A percentile compares a stretch with the other conserved stretches of the same genome.
These are phyloP conservation scores for Simplicillium sp. DNA, from an alignment of 2,329 filamentous ascomycete genomes.

Conservation along the genomic window DNA sequence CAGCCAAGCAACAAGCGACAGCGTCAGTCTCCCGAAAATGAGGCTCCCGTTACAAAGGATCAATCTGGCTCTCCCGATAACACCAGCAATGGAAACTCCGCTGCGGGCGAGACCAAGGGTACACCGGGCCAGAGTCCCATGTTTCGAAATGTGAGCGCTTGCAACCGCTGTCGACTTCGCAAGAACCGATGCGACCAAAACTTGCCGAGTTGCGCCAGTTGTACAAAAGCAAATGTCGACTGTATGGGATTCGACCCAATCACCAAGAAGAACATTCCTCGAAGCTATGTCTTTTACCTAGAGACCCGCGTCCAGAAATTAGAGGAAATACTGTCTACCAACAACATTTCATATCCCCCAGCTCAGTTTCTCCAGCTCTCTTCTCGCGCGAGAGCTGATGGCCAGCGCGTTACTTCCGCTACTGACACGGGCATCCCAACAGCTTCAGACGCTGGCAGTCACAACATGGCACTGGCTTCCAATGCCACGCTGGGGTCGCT, in stretches of 20 bases:
- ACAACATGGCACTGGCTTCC: conserved; percentile 19
- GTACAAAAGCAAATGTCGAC: conserved; percentile 82
- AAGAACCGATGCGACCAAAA: conserved; percentile 96
- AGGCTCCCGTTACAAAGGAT: conserved; percentile 24
- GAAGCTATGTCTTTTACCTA: conserved; percentile 92
- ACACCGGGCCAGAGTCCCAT: conserved; percentile 52
- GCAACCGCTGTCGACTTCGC: conserved; percentile 81
- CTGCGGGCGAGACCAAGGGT: conserved; percentile 16
- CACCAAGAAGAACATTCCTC: conserved; percentile 88
- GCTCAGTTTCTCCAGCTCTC: conserved; percentile 60
- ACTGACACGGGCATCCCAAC: background rate
- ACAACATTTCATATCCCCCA: conserved; percentile 63
- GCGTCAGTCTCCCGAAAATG: conserved; percentile 42
- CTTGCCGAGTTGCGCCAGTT: conserved; percentile 81
- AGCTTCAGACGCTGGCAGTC: conserved; percentile 1
- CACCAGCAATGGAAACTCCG: conserved; percentile 13
- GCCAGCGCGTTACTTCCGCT: conserved; percentile 21
- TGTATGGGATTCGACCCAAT: conserved; percentile 96
- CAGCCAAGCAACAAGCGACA: conserved; percentile 46
- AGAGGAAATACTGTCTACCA: conserved; percentile 61
- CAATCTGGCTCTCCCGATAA: conserved; percentile 20
- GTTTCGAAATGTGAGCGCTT: conserved; percentile 86
- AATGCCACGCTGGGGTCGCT: conserved; percentile 5
- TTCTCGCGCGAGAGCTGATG: conserved; percentile 36
- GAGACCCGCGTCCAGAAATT: conserved; percentile 80